These are phyloP conservation scores for Euptelea pleiosperma DNA, from an alignment of 164 flowering plant species.

Conservation along the genomic window DNA sequence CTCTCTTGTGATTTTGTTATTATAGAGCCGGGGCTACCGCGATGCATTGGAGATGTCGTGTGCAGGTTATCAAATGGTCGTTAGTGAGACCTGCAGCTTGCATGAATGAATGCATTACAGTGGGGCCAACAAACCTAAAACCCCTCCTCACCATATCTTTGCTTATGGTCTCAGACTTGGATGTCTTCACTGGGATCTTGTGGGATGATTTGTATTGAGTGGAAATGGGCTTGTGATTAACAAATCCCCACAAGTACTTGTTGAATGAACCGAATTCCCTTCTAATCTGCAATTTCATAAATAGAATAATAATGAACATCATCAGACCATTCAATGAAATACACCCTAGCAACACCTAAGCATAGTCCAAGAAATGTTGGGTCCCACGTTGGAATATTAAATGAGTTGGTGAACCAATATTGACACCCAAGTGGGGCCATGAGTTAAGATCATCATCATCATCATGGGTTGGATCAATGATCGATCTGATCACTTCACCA, in stretches of 20 bases:
- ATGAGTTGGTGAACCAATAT: neutral
- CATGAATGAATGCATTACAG: conserved; percentile 89
- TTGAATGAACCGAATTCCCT: conserved; percentile 62
- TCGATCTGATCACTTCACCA: no score
- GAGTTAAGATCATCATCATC: no score
- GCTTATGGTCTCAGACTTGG: conserved; percentile 90
- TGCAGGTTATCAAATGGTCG: conserved; percentile 75
- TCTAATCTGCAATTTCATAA: conserved; percentile 42
- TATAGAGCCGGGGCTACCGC: conserved; percentile 22
- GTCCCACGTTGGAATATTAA: neutral
- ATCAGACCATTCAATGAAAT: no score
- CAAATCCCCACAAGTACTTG: conserved; percentile 84
- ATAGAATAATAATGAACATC: neutral
- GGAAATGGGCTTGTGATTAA: conserved; percentile 70
- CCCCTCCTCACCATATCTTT: conserved; percentile 94
- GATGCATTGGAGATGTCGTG: conserved; percentile 57
- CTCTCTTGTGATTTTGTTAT: neutral
- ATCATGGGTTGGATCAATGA: neutral
- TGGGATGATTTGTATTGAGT: conserved; percentile 64
- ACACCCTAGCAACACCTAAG: neutral
- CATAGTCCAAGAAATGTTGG: neutral
- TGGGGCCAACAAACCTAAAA: conserved; percentile 80
- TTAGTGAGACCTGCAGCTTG: conserved; percentile 93
- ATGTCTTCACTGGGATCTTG: conserved; percentile 90
- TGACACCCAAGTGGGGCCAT: neutral